Percentiles rank a stretch among this genome's conserved stretches.
Conservation (phyloP, 1,284 basidiomycete genomes). For the Ustilago vetiveriae region DNA sequence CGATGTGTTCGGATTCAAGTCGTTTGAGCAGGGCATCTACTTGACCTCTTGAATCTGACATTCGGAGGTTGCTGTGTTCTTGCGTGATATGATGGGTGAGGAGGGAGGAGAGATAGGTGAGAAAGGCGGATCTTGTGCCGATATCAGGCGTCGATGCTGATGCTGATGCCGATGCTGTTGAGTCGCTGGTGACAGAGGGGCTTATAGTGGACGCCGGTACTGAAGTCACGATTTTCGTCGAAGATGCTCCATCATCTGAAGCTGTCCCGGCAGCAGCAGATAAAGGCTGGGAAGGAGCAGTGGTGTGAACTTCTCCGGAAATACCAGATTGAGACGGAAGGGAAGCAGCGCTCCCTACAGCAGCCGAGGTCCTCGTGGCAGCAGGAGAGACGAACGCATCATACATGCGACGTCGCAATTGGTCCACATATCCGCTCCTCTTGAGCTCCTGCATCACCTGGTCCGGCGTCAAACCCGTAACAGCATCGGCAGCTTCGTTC, state of each 20-base stretch:
- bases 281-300: too few relatives aligned
- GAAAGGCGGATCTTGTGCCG: slow-evolving; percentile 9
- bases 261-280: background rate
- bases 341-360: background rate
- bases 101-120: slow-evolving; percentile 6
- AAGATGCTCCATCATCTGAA: background rate
- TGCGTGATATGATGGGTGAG: slow-evolving; percentile 17
- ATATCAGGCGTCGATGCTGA: slow-evolving; percentile 3
- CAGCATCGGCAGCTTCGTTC: background rate
- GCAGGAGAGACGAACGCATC: slow-evolving; percentile 20
- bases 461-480: slow-evolving; percentile 30
- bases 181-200: background rate
- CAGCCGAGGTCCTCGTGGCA: too few relatives aligned
- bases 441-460: slow-evolving; percentile 37
- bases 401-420: slow-evolving; percentile 27
- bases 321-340: too few relatives aligned
- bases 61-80: slow-evolving; percentile 20
- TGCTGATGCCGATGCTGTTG: background rate
- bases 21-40: slow-evolving; percentile 18
- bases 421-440: slow-evolving; percentile 29
- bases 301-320: too few relatives aligned
- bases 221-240: background rate
- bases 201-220: too few relatives aligned
- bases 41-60: slow-evolving; percentile 19
- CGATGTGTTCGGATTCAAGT: slow-evolving; percentile 19